Evolutionary conservation across 78 protist species (phyloP).

Genomic region (Ministeria vibrans): DNA sequence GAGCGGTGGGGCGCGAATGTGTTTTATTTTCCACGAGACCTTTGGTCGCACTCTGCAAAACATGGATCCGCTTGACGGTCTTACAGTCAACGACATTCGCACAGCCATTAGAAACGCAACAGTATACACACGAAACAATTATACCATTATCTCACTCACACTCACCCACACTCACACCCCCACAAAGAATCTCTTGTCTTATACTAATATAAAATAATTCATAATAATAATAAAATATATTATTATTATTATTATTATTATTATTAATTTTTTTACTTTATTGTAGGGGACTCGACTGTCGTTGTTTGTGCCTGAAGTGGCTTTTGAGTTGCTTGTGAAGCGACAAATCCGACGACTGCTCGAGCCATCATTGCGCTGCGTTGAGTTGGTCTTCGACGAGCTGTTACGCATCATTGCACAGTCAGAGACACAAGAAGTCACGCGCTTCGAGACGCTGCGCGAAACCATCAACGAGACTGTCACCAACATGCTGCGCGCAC

Average conservation of each 20-base stretch:
- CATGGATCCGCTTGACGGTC: slow-evolving; percentile 32
- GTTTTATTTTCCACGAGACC: slow-evolving; percentile 62
- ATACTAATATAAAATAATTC: too few relatives aligned
- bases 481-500: background rate
- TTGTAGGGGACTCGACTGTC: slow-evolving; percentile 60
- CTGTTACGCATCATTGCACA: slow-evolving; percentile 38
- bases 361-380: slow-evolving; percentile 71
- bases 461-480: background rate
- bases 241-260: too few relatives aligned
- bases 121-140: slow-evolving; percentile 13
- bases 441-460: background rate
- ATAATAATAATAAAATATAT: too few relatives aligned
- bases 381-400: slow-evolving; percentile 79
- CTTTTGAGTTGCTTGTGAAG: slow-evolving; percentile 80
- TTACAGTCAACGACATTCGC: slow-evolving; percentile 42
- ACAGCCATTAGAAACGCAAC: slow-evolving; percentile 65
- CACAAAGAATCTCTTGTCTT: too few relatives aligned
- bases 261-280: too few relatives aligned
- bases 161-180: too few relatives aligned
- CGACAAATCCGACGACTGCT: slow-evolving; percentile 64
- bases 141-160: too few relatives aligned
- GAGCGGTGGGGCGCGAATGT: slow-evolving; percentile 89
- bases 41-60: slow-evolving; percentile 25
- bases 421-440: slow-evolving; percentile 1
- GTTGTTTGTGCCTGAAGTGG: slow-evolving; percentile 87